Conservation (phyloP, 495 filamentous ascomycete genomes). For the Geoglossum glabrum region DNA sequence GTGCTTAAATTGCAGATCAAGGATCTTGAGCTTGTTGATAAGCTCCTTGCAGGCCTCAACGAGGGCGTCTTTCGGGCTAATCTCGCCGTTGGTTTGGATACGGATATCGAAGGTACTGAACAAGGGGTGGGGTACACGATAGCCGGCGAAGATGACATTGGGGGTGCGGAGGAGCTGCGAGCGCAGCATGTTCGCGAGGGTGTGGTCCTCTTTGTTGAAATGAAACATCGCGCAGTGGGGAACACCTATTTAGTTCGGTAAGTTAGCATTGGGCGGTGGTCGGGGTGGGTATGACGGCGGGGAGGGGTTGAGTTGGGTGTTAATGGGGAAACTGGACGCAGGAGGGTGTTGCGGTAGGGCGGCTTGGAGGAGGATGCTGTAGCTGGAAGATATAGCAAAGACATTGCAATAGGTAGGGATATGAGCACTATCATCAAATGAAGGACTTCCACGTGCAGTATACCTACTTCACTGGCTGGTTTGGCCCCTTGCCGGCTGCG, state of each 20-base stretch:
- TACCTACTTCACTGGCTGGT: neutral
- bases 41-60: slow-evolving; percentile 55
- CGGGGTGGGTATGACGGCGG: neutral
- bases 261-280: neutral
- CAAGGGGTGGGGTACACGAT: slow-evolving; percentile 68
- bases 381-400: neutral
- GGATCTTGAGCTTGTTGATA: slow-evolving; percentile 50
- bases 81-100: slow-evolving; percentile 73
- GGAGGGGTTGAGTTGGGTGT: neutral
- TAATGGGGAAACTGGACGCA: neutral
- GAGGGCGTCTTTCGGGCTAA: slow-evolving; percentile 76
- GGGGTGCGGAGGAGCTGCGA: slow-evolving; percentile 57
- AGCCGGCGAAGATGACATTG: slow-evolving; percentile 69
- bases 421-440: neutral
- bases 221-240: slow-evolving; percentile 73
- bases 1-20: slow-evolving; percentile 80
- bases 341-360: neutral
- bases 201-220: slow-evolving; percentile 94
- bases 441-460: too few species aligned
- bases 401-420: neutral
- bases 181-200: slow-evolving; percentile 73
- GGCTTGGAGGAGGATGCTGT: neutral
- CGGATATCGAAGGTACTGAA: slow-evolving; percentile 72
- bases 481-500: neutral
- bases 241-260: slow-evolving; percentile 35